Conservation (phyloP, 1,284 basidiomycete genomes). For the Moesziomyces antarcticus region DNA sequence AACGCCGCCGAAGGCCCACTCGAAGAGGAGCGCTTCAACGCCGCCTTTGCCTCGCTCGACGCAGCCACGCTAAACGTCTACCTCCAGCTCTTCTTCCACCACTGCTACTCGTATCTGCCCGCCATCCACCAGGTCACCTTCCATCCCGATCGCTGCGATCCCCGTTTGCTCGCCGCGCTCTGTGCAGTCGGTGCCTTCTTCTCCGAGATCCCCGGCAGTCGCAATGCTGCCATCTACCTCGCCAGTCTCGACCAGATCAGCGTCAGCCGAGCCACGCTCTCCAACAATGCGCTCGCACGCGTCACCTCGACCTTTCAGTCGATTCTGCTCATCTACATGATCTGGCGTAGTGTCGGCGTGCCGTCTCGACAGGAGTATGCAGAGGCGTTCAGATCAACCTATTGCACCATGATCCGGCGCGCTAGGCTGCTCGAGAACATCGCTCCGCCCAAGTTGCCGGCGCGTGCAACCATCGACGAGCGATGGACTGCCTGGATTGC, state of each 20-base stretch:
- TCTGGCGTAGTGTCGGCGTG: slow-evolving; percentile 27
- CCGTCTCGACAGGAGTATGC: slow-evolving; percentile 22
- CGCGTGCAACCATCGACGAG: slow-evolving; percentile 7
- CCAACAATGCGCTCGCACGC: slow-evolving; percentile 11
- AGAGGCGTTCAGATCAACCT: slow-evolving; percentile 21
- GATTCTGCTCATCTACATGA: slow-evolving; percentile 13
- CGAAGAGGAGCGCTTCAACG: slow-evolving; percentile 15
- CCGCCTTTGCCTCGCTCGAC: slow-evolving; percentile 20
- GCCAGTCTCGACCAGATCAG: slow-evolving; percentile 16
- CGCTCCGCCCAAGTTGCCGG: slow-evolving; percentile 12
- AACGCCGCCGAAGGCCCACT: slow-evolving; percentile 8
- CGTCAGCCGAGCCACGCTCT: slow-evolving; percentile 6
- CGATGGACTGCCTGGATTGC: slow-evolving; percentile 25
- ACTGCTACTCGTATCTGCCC: slow-evolving; percentile 29
- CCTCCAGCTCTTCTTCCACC: slow-evolving; percentile 35
- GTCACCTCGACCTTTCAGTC: slow-evolving; percentile 21
- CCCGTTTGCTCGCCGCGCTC: slow-evolving; percentile 19
- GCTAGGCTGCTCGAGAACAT: slow-evolving; percentile 20
- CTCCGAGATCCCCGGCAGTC: slow-evolving; percentile 24
- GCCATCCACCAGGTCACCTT: slow-evolving; percentile 37
- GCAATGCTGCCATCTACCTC: slow-evolving; percentile 16
- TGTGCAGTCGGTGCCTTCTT: slow-evolving; percentile 24
- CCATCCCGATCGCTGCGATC: slow-evolving; percentile 20
- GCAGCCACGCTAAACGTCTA: slow-evolving; percentile 23
- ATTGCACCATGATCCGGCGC: slow-evolving; percentile 26